Base-by-base conservation (phyloP, 1,139 yeast species). In the Pichia cactophila region DNA sequence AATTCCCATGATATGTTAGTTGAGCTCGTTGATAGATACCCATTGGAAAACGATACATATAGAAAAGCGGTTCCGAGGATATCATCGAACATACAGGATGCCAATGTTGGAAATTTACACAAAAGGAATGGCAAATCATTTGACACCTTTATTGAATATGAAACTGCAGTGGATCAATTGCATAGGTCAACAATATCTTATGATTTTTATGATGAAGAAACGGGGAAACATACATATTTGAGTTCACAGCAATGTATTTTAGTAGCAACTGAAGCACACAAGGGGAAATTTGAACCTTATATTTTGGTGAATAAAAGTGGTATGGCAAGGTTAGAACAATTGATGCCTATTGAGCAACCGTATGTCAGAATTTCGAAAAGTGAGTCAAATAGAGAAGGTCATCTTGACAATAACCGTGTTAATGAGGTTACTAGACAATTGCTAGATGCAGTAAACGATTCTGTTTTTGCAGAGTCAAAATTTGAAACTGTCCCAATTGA, bases 241-340 rank as follows among this genome's bases (percentile, higher is more conserved):
- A 68, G 65, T 48, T 61, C 74, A 0, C 70, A 73, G 11, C 75
- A 75, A 46, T 73, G 78, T 53, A 71, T 74, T 16, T 56, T 74
- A 5, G 75, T 74, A 5, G 74, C 72, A 46, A 20, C 51, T n/a
- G 31, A 35, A 23, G 59, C 65, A 33, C 63, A 61, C 1, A 56
- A 54, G 5, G 44, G 48, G 4, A 65, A 63, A 40, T 50, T 48
- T 48, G 62, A 60, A n/a, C 77, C 78, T 2, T 74, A 74, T 48
- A 49, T 74, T 10, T 58, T 74, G 42, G 50, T 74, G 26, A 73
- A 66, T 50, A 66, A 67, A 4, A 54, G 70, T 5, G 79, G 74
- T 0, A 54, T 64, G 14, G 65, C 70, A 3, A 66, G 66, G 45
- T 52, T 72, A 26, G 54, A 61, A 41, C 51, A 57, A 23, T 20